These are phyloP conservation scores for Syncephalastrum monosporum DNA, from an alignment of 371 early-diverging fungal genomes.

Conservation along the genomic window DNA sequence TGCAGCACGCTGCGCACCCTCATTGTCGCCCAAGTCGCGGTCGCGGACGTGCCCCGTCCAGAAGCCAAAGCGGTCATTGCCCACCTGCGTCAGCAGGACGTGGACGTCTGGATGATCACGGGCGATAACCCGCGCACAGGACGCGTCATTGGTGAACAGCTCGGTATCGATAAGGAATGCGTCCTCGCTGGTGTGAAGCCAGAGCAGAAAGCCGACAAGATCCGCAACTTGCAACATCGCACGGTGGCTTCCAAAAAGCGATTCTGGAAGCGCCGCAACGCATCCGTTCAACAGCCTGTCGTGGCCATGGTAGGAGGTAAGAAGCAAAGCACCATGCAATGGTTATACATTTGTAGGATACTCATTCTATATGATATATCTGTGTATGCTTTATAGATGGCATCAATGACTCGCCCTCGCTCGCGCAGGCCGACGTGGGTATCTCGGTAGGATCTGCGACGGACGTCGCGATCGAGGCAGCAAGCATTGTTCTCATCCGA, in stretches of 20 bases:
- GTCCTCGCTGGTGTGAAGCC: constrained; percentile 63
- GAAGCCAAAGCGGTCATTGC: constrained; percentile 49
- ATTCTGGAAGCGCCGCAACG: constrained; percentile 7
- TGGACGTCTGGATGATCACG: constrained; percentile 74
- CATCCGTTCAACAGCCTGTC: constrained; percentile 22
- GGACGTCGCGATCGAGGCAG: constrained; percentile 80
- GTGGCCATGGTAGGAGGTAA: constrained; percentile 65
- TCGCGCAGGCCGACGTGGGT: constrained; percentile 88
- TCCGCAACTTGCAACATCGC: constrained; percentile 56
- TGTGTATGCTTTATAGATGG: constrained; percentile 68
- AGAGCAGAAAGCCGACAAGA: constrained; percentile 65
- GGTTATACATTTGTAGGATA: no score
- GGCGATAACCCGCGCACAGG: constrained; percentile 68
- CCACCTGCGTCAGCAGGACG: constrained; percentile 40
- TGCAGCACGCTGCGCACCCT: constrained; percentile 37
- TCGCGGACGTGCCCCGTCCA: constrained; percentile 59
- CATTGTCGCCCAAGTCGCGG: constrained; percentile 54
- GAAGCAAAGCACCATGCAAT: background rate
- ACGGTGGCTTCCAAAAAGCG: constrained; percentile 22
- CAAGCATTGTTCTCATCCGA: constrained; percentile 71
- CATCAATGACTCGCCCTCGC: constrained; percentile 91
- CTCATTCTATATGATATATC: no score
- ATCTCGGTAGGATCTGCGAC: constrained; percentile 79
- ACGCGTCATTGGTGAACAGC: constrained; percentile 53
- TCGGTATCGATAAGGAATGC: constrained; percentile 55